Evolutionary conservation across 768 basidiomycete species (phyloP).

Genomic region (Xerocomellus amylosporus): DNA sequence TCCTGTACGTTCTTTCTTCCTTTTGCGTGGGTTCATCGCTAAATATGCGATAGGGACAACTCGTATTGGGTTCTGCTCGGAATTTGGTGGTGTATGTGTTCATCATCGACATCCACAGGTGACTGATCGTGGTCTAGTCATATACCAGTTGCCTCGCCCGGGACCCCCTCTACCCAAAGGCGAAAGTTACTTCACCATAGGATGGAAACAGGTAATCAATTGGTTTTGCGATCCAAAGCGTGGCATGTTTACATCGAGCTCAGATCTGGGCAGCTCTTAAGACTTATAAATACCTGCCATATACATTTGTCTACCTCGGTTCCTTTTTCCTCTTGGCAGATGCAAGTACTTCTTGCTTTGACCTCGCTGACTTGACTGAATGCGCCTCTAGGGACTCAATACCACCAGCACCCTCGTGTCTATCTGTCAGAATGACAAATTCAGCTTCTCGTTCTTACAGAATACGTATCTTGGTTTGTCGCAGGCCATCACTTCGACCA

Average conservation of each 20-base stretch:
- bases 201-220: slow-evolving; percentile 73
- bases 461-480: slow-evolving; percentile 76
- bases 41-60: slow-evolving; percentile 48
- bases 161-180: slow-evolving; percentile 77
- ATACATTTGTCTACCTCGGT: slow-evolving; percentile 79
- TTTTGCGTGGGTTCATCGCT: not conserved
- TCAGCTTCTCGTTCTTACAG: slow-evolving; percentile 76
- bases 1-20: slow-evolving; percentile 48
- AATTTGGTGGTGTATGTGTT: slow-evolving; percentile 80
- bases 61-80: slow-evolving; percentile 76
- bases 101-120: not conserved
- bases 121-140: slow-evolving; percentile 43
- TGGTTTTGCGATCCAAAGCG: not conserved
- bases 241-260: not conserved
- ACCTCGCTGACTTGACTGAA: not conserved
- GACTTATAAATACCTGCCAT: slow-evolving; percentile 74
- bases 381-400: slow-evolving; percentile 59
- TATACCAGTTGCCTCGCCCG: slow-evolving; percentile 81
- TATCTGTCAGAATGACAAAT: slow-evolving; percentile 80
- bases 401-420: slow-evolving; percentile 73
- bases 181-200: slow-evolving; percentile 74
- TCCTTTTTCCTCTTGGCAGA: slow-evolving; percentile 79
- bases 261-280: slow-evolving; percentile 76
- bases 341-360: slow-evolving; percentile 37
- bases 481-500: slow-evolving; percentile 72